Evolutionary conservation across 2,329 filamentous ascomycete genomes (phyloP), one percentile per base, ranked within the genome.

Genomic region (Fonsecaea pugnacius): DNA sequence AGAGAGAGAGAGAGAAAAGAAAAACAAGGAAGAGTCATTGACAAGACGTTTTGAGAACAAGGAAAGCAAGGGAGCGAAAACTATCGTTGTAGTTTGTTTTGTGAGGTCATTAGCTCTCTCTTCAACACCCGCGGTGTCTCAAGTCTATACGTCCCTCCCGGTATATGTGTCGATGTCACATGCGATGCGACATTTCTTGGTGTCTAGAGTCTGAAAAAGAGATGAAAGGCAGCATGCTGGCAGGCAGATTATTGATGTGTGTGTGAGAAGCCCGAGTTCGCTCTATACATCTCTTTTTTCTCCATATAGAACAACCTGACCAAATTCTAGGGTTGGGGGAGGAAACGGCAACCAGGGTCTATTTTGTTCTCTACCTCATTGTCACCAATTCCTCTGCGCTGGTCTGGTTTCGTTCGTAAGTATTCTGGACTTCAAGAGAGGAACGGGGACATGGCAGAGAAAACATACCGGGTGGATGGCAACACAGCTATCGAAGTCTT

Each of bases 401-500:
- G 12, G 89, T 92, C 66, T 68, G 38, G 38, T 58, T 40, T 12
- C 18, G 35, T 56, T 38, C 24, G 59, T 68, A 40, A 68, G 66
- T 35, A 27, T 27, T 27, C 27, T 21, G 35, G 14, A 2, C 36
- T 6, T 21, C 6, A 21, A 40, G 8, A 9, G 16, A 10, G 33
- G 40, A n/a, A 46, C 24, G 6, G 21, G 9, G 24, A n/a, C 12
- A 60, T 4, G 21, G 9, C 1, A 21, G 32, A 18, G 7, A 3
- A 18, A 18, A 64, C 66, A 58, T 55, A 68, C 66, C 21, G 89
- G 89, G 77, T 92, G 89, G 71, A 92, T 92, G 64, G 89, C 89
- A 59, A 91, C 87, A 71, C 87, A 89, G 73, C 81, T 88, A 73
- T 92, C 89, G 76, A 92, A 90, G 75, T 91, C 88, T 70, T 84